Percentiles rank a stretch among this genome's conserved stretches.
These are phyloP conservation scores for Eremochloa ophiuroides DNA, from an alignment of 176 grass and related monocot species.

Conservation along the genomic window DNA sequence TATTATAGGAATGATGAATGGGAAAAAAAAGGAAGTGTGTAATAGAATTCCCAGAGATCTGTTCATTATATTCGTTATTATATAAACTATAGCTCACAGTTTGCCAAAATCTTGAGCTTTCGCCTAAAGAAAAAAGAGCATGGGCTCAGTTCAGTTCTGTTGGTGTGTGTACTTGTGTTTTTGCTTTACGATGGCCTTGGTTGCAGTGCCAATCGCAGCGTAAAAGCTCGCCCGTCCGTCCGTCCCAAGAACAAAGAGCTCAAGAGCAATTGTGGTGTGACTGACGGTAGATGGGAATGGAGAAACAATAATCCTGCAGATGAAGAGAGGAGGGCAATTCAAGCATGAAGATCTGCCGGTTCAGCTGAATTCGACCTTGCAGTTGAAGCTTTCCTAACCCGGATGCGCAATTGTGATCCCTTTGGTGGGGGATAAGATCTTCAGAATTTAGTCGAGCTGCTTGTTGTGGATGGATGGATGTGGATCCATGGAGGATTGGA, in stretches of 20 bases:
- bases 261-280: neutral
- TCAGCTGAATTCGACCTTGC: neutral
- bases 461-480: neutral
- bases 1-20: slow-evolving; percentile 11
- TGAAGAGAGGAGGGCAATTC: neutral
- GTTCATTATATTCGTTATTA: neutral
- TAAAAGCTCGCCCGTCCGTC: neutral
- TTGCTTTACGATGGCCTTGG: neutral
- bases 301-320: neutral
- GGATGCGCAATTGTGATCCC: neutral
- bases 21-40: slow-evolving; percentile 4
- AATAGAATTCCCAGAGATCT: slow-evolving; percentile 40
- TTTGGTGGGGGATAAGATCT: neutral
- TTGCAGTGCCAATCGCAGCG: neutral
- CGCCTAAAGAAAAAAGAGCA: neutral
- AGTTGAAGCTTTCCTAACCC: neutral
- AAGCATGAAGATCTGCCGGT: neutral
- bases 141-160: neutral
- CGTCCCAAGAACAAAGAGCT: neutral
- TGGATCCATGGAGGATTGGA: neutral
- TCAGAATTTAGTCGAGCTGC: neutral
- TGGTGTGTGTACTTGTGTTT: neutral
- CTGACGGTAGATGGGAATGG: neutral
- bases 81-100: slow-evolving; percentile 8
- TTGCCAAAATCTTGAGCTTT: neutral